Conservation (phyloP, 805 yeast species). For the Candida sphagnicola region DNA sequence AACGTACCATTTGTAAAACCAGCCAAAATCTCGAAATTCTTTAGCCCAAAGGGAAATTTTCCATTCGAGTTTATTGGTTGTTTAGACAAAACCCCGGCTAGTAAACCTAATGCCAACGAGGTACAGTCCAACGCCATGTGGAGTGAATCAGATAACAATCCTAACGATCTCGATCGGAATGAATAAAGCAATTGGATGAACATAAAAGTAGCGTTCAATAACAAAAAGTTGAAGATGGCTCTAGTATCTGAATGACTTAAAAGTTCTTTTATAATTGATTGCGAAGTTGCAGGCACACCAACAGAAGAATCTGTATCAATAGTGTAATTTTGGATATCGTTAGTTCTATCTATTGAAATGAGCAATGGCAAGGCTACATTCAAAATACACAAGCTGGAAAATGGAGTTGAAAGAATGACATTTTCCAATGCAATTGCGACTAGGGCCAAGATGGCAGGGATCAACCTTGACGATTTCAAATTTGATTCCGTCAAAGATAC, state of each 20-base stretch:
- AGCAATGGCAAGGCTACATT: slow-evolving; percentile 16
- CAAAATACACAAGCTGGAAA: slow-evolving; percentile 7
- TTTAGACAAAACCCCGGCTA: slow-evolving; percentile 64
- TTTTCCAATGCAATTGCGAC: slow-evolving; percentile 17
- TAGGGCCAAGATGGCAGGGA: slow-evolving; percentile 15
- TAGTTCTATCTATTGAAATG: slow-evolving; percentile 16
- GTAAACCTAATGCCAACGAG: slow-evolving; percentile 80
- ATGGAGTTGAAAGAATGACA: slow-evolving; percentile 12
- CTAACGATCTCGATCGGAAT: slow-evolving; percentile 86
- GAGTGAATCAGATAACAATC: slow-evolving; percentile 85
- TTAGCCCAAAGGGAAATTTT: slow-evolving; percentile 82
- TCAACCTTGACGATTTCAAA: slow-evolving; percentile 11
- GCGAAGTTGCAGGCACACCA: neutral
- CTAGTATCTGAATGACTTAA: slow-evolving; percentile 58
- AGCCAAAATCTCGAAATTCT: slow-evolving; percentile 83
- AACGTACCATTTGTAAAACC: slow-evolving; percentile 95
- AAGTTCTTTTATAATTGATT: slow-evolving; percentile 26
- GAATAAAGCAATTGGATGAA: slow-evolving; percentile 89
- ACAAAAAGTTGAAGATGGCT: slow-evolving; percentile 81
- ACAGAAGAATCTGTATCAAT: neutral
- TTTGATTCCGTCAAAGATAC: slow-evolving; percentile 21
- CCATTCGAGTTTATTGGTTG: slow-evolving; percentile 47
- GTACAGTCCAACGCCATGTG: slow-evolving; percentile 97
- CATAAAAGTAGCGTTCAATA: slow-evolving; percentile 90
- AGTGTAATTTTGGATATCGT: slow-evolving; percentile 2